Conservation (phyloP, 2,329 filamentous ascomycete genomes). For the Nothopassalora personata region DNA sequence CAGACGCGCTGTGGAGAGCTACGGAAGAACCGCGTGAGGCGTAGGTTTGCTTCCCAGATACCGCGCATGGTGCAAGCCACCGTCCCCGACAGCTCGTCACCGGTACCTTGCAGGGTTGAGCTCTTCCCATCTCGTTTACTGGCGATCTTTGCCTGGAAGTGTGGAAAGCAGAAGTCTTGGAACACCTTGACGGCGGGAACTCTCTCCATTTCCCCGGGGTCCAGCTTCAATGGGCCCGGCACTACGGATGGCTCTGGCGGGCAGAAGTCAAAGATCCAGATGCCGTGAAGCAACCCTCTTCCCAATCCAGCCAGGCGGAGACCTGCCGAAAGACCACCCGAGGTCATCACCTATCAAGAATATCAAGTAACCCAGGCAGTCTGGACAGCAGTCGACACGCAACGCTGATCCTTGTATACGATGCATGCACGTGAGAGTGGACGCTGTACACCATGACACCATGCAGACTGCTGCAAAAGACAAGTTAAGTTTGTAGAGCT, state of each 20-base stretch:
- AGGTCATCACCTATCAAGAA: too few species aligned
- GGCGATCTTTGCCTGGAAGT: conserved; percentile 12
- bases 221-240: conserved; percentile 10
- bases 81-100: conserved; percentile 17
- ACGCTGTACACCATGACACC: not conserved
- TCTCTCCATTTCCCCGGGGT: conserved; percentile 10
- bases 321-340: not conserved
- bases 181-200: conserved; percentile 10
- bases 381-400: not conserved
- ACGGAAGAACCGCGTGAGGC: not conserved
- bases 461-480: not conserved
- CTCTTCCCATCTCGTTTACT: conserved; percentile 19
- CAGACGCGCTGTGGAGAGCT: not conserved
- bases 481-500: not conserved
- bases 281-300: conserved; percentile 6
- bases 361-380: not conserved
- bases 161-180: conserved; percentile 3
- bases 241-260: conserved; percentile 11
- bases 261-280: conserved; percentile 11
- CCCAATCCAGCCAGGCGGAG: not conserved
- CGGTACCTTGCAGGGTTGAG: conserved; percentile 14
- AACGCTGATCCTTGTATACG: not conserved
- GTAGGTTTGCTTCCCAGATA: conserved; percentile 18
- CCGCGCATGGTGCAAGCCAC: conserved; percentile 18
- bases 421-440: conserved; percentile 1